Conservation (phyloP, 1,284 basidiomycete species). For the Puccinia hordei region DNA sequence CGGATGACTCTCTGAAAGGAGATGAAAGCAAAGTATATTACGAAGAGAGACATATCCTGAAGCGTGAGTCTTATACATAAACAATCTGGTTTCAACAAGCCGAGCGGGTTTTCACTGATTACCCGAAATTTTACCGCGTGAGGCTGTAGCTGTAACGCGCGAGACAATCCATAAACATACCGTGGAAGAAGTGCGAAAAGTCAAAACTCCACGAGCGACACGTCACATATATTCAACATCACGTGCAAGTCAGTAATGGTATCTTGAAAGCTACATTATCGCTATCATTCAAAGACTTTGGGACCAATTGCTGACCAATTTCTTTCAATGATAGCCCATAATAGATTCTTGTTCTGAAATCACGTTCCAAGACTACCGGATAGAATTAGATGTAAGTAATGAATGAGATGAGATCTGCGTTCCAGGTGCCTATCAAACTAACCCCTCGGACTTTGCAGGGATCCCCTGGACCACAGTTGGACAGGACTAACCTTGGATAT, state of each 20-base stretch:
- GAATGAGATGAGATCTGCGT: background rate
- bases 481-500: background rate
- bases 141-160: slow-evolving; percentile 2
- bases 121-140: background rate
- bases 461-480: background rate
- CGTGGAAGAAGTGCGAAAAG: slow-evolving; percentile 21
- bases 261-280: background rate
- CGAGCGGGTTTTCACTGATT: background rate
- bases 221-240: slow-evolving; percentile 20
- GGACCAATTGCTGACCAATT: background rate
- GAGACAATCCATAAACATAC: slow-evolving; percentile 24
- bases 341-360: background rate
- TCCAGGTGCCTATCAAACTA: background rate
- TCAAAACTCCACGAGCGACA: slow-evolving; percentile 27
- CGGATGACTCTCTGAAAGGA: background rate
- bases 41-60: slow-evolving; percentile 16
- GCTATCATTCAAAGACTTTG: too few species aligned
- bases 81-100: background rate
- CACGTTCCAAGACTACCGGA: slow-evolving; percentile 12
- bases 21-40: background rate
- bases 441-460: background rate
- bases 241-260: slow-evolving; percentile 23
- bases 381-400: slow-evolving; percentile 3
- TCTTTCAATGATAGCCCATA: background rate
- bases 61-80: slow-evolving; percentile 10